Base-by-base conservation (phyloP, 805 yeast species). In the Yamadazyma kitorensis region DNA sequence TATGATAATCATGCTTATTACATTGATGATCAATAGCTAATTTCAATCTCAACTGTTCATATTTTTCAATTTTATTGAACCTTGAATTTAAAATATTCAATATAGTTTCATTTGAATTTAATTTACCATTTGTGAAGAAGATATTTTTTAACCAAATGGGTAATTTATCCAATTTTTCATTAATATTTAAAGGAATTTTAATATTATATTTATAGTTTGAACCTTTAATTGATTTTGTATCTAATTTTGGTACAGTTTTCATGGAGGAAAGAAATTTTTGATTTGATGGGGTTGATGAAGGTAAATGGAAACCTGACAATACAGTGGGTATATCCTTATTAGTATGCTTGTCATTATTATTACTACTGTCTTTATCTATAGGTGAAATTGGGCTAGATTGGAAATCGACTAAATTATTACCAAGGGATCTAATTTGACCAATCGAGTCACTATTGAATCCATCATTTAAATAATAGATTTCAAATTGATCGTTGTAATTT, bases 231-330 rank as follows among this genome's bases (percentile, higher is more conserved):
- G 36, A 22, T 17, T 37, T 37, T 5, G 52, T 45, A 31, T 55
- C 59, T 18, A 55, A 36, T 18, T 45, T 47, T 3, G 61, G 61
- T 9, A 54, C 39, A 4, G 50, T 48, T 34, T 62, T 63, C 36
- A 67, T 57, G 0, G 64, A 53, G 27, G 59, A 52, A 13, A 66
- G 49, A 32, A 66, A 58, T 42, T 57, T 61, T 29, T 53, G 58
- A 29, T 55, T 53, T 15, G 60, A 51, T 19, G 65, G 61, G 3
- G 67, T 57, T 3, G 64, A 58, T 4, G 68, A 54, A 4, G 75
- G 75, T 17, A 69, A 48, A 8, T 64, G 55, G 45, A 69, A 68
- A 1, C 73, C 72, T 1, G 70, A 57, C 16, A 69, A 37, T 15
- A 37, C 28, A 5, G 43, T 30, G 6, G 45, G 45, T 20, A 30